Evolutionary conservation across 177 flowering plant genomes (phyloP), one percentile per base, ranked within the genome.

Genomic region (Vitis hybrid): DNA sequence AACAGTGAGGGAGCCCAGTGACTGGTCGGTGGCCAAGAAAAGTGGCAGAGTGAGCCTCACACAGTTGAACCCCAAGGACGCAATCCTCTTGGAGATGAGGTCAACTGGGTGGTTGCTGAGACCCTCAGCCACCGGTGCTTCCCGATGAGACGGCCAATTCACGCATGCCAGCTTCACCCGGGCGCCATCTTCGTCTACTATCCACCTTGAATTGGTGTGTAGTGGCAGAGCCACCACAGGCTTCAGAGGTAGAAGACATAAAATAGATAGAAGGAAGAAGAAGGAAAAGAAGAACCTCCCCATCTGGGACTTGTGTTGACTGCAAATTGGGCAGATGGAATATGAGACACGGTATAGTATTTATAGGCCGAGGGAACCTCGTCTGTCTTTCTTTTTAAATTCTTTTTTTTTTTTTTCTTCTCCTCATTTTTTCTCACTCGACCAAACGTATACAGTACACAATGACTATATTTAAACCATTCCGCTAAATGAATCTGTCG

Each of bases 11-110:
- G 78, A 65, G 1, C 80, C 87, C 66, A 88, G 76, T 1, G 98
- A 62, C 20, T 79, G 78, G 64, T 92, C 78, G 7, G 93, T 88
- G 75, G 75, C 83, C 77, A 94, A 72, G 57, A 68, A 86, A 18
- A 83, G 76, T 0, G 98, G 90, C 96, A 96, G 90, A 50, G 98
- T 89, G 58, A 94, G 82, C 72, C 97, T 76, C 15, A 94, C 97
- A 67, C 98, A 94, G 61, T 94, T 92, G 78, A 89, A 94, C 3
- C 94, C 93, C 88, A 84, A 72, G 5, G 77, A 35, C 11, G 21
- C 56, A 1, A 94, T 89, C 54, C 52, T 53, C 64, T 82, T 71
- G 2, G 96, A 82, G 20, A 94, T 85, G 2, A 11, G 76, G 57
- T 86, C 93, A 41, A 90, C 50, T 4, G 97, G 90, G 76, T 84